These are phyloP conservation scores for Chrysoporthe puriensis DNA, from an alignment of 2,329 filamentous ascomycete genomes.

Conservation along the genomic window DNA sequence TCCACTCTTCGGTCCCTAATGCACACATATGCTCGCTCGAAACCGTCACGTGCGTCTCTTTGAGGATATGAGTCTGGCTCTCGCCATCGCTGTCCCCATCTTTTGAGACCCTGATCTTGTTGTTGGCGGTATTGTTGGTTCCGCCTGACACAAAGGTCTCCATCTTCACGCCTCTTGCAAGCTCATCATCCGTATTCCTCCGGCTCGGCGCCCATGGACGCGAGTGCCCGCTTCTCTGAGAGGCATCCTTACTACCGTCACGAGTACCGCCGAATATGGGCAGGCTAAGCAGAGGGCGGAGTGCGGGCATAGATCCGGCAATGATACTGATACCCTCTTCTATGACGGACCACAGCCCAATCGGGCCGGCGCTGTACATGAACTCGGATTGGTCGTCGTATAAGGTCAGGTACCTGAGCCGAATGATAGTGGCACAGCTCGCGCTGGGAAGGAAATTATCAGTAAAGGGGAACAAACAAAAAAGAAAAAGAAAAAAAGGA, in stretches of 20 bases:
- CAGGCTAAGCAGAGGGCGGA: conserved; percentile 47
- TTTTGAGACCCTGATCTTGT: conserved; percentile 18
- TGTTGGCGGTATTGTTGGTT: conserved; percentile 16
- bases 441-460: conserved; percentile 32
- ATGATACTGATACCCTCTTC: conserved; percentile 55
- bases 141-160: not conserved
- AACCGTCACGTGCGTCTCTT: conserved; percentile 39
- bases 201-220: not conserved
- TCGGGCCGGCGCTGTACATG: conserved; percentile 45
- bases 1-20: conserved; percentile 31
- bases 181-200: not conserved
- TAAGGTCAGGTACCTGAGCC: conserved; percentile 47
- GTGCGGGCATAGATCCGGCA: conserved; percentile 50
- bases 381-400: conserved; percentile 45
- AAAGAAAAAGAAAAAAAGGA: too few relatives aligned
- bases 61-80: conserved; percentile 44
- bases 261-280: conserved; percentile 31
- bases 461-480: too few relatives aligned
- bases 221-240: not conserved
- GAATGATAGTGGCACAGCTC: conserved; percentile 44
- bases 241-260: not conserved
- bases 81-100: conserved; percentile 37
- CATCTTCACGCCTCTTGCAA: not conserved
- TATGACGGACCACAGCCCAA: conserved; percentile 51
- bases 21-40: conserved; percentile 25